Evolutionary conservation across 768 basidiomycete species (phyloP).

Genomic region (Auricularia sp.): DNA sequence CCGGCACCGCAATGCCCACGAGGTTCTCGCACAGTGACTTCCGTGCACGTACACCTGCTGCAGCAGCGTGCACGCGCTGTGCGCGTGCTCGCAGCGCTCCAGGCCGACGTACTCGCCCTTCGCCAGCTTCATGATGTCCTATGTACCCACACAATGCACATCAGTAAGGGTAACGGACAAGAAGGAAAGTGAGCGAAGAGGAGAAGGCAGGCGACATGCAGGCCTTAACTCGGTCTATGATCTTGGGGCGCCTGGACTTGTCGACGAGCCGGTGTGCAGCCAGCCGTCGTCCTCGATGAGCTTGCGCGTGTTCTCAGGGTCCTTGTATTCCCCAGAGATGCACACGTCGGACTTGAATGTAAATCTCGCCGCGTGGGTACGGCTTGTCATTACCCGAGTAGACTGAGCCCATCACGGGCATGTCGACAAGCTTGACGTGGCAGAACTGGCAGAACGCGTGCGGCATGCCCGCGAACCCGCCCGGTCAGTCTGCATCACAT

Average conservation of each 20-base stretch:
- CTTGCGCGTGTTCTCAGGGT: conserved; percentile 73
- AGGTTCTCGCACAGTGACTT: conserved; percentile 85
- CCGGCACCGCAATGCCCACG: conserved; percentile 74
- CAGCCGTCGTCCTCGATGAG: conserved; percentile 83
- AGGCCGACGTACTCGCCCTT: conserved; percentile 98
- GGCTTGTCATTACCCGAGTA: conserved; percentile 84
- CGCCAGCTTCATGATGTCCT: conserved; percentile 97
- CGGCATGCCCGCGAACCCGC: conserved; percentile 79
- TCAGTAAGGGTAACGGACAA: not conserved
- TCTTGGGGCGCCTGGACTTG: conserved; percentile 65
- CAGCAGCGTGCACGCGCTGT: conserved; percentile 58
- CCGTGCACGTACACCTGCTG: conserved; percentile 84
- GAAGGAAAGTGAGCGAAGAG: not conserved
- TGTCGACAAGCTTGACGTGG: conserved; percentile 85
- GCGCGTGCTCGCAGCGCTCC: conserved; percentile 86
- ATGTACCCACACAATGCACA: not conserved
- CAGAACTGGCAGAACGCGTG: conserved; percentile 38
- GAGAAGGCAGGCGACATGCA: conserved; percentile 10
- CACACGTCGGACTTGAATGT: conserved; percentile 52
- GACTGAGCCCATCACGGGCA: conserved; percentile 59
- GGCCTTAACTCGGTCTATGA: conserved; percentile 92
- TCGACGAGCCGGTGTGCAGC: conserved; percentile 88
- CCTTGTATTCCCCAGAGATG: conserved; percentile 68
- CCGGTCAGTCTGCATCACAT: conserved; percentile 15
- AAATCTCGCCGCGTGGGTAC: conserved; percentile 83